phyloP scores from a whole-genome alignment of 768 basidiomycete species.

The Psilocybe tampanensis region DNA sequence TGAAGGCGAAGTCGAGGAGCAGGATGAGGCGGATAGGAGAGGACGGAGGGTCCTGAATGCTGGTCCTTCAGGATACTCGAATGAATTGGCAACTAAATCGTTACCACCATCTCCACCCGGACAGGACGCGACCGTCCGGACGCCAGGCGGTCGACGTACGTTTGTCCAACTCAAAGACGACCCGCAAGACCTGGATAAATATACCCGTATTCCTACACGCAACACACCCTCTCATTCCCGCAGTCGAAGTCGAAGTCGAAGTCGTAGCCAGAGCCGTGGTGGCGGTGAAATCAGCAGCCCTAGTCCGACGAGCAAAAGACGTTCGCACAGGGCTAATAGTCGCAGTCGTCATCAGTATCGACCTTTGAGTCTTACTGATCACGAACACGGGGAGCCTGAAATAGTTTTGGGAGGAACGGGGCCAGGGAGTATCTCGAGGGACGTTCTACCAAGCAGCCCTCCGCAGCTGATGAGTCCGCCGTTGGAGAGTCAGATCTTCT shows the following conservation, averaged over 20 bases:
- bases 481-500: conserved; percentile 58
- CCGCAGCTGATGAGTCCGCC: conserved; percentile 58
- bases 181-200: conserved; percentile 32
- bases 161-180: conserved; percentile 12
- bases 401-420: background rate
- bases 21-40: too few relatives aligned
- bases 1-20: too few relatives aligned
- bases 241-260: conserved; percentile 24
- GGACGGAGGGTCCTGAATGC: conserved; percentile 8
- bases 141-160: conserved; percentile 10
- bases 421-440: conserved; percentile 10
- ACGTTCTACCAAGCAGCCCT: conserved; percentile 56
- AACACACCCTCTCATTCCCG: conserved; percentile 1
- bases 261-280: conserved; percentile 25
- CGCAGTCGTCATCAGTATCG: too few relatives aligned
- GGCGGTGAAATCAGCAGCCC: background rate
- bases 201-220: conserved; percentile 41
- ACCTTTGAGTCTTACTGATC: too few relatives aligned
- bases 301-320: conserved; percentile 25
- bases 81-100: background rate
- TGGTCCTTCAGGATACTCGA: background rate
- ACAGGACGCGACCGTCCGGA: background rate
- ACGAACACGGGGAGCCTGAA: too few relatives aligned
- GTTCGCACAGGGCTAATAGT: background rate
- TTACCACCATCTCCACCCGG: background rate